Evolutionary conservation across 2,329 filamentous ascomycete genomes (phyloP), one percentile per base, ranked within the genome.

Genomic region (Pestalotiopsis fici): DNA sequence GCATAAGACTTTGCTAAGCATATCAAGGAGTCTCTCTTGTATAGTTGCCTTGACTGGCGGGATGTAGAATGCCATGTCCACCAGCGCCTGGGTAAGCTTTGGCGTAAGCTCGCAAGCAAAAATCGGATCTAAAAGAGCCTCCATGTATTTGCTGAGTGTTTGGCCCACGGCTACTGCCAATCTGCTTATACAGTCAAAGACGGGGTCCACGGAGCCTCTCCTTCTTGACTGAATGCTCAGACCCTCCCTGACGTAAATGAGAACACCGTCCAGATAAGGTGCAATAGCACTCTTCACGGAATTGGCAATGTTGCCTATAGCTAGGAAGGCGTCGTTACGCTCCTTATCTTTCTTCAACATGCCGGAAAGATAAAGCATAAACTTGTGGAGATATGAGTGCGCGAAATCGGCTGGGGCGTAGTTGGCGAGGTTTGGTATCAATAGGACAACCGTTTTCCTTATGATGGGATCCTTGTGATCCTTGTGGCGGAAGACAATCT

Each of bases 61-160:
- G 59, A 99, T 98, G 77, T 99, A 98, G 77, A 98, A 97, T 31
- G 96, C 96, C 93, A 99, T 98, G 76, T 99, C 97, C 25, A 98
- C 95, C 65, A 99, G 85, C 2, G 97, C 97, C 77, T 98, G 95
- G 0, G 95, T 98, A 27, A 99, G 87, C 72, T 97, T 96, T 66
- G 95, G 93, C 47, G 94, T 98, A 64, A 99, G 85, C 61, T 97
- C 96, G 77, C 96, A 99, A 18, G 94, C 95, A 79, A 99, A 99
- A 68, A 99, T 98, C 12, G 97, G 95, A 73, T 98, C 95, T 11
- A 99, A 87, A 31, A 99, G 83, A 13, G 95, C 93, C 77, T 98
- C 95, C 90, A 99, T 98, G 77, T 98, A 98, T 81, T 98, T 99
- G 86, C 94, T 98, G 65, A 99, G 85, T 0, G 95, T 96, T 81